Evolutionary conservation across 164 flowering plant species (phyloP).

Genomic region (Taxillus chinensis): DNA sequence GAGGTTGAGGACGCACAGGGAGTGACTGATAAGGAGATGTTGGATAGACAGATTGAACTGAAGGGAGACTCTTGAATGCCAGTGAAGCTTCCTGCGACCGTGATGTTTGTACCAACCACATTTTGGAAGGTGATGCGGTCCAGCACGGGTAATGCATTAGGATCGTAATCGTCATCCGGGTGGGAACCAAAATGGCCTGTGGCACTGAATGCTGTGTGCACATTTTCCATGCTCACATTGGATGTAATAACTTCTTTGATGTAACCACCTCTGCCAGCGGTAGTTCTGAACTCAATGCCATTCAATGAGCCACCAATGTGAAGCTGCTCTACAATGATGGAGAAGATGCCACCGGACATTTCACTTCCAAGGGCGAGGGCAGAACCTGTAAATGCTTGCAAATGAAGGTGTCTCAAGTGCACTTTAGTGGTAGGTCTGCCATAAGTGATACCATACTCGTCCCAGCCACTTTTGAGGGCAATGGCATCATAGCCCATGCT

Average conservation of each 20-base stretch:
- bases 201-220: conserved; percentile 29
- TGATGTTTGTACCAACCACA: neutral
- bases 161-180: conserved; percentile 53
- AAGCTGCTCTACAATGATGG: neutral
- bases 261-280: neutral
- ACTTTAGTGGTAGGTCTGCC: conserved; percentile 42
- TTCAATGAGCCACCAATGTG: neutral
- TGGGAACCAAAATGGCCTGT: conserved; percentile 36
- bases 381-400: conserved; percentile 39
- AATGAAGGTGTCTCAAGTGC: conserved; percentile 28
- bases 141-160: conserved; percentile 24
- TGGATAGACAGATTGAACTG: neutral
- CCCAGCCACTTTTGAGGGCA: conserved; percentile 74
- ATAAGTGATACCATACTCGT: conserved; percentile 63
- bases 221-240: conserved; percentile 31
- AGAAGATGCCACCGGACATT: conserved; percentile 59
- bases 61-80: neutral
- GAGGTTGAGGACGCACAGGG: neutral
- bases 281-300: conserved; percentile 10
- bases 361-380: conserved; percentile 62
- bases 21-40: neutral
- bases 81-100: neutral
- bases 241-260: conserved; percentile 15
- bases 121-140: neutral
- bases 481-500: conserved; percentile 56